Conservation (phyloP, 352 stramenopile genomes). For the Phytophthora pluvialis region DNA sequence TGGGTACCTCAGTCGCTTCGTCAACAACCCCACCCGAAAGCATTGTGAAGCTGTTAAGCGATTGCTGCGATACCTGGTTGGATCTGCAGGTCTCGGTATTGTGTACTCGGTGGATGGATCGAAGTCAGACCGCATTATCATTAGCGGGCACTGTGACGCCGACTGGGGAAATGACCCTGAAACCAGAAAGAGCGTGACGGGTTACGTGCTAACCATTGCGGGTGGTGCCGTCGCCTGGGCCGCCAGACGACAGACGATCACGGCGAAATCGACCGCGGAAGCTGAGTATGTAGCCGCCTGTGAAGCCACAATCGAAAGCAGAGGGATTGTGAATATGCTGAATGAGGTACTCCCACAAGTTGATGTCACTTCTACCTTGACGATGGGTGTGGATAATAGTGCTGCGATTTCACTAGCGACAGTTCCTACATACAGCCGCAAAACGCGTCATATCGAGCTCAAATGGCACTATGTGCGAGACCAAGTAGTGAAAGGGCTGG, state of each 20-base stretch:
- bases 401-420: slow-evolving; percentile 10
- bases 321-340: slow-evolving; percentile 19
- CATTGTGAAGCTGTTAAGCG: too few relatives aligned
- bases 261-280: slow-evolving; percentile 20
- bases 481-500: background rate
- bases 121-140: too few relatives aligned
- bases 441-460: slow-evolving; percentile 4
- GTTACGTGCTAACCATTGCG: slow-evolving; percentile 11
- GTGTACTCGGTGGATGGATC: background rate
- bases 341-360: slow-evolving; percentile 14
- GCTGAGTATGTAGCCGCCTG: slow-evolving; percentile 19
- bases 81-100: background rate
- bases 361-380: background rate
- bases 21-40: too few relatives aligned
- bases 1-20: too few relatives aligned
- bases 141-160: slow-evolving; percentile 24
- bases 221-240: slow-evolving; percentile 17
- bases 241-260: slow-evolving; percentile 19
- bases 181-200: slow-evolving; percentile 20
- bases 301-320: slow-evolving; percentile 19
- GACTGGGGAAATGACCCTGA: slow-evolving; percentile 27
- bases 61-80: background rate
- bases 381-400: slow-evolving; percentile 16
- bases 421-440: slow-evolving; percentile 15
- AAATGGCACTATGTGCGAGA: background rate